Base-by-base conservation (phyloP, 2,329 filamentous ascomycete species). In the Berkeleyomyces basicola region DNA sequence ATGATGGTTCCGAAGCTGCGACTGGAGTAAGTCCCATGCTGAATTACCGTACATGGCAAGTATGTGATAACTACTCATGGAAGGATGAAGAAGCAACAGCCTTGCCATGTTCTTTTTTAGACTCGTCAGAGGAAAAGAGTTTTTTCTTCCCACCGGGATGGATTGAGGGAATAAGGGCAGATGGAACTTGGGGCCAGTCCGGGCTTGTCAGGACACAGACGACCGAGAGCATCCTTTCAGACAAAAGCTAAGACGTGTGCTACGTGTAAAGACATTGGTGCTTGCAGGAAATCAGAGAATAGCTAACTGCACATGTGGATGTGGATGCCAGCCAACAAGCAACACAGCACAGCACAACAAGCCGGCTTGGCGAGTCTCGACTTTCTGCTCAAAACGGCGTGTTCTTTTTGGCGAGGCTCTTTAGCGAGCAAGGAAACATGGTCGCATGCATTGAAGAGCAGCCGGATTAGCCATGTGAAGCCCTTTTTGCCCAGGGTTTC, bases 111-210 rank as follows among this genome's bases (percentile, higher is more conserved):
- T 53, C 31, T 11, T 53, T 53, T 53, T 14, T 53, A 37, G 49
- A 53, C 37, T 37, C 49, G 49, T 14, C 49, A 53, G 49, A 37
- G 49, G 31, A 37, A 51, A 51, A 37, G 14, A 16, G 33, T 7
- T 37, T 44, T 58, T 58, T 42, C 43, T 63, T 63, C 62, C 62
- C 58, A 63, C 31, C 62, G 62, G 62, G 62, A 63, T 63, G 62
- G 62, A 63, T 63, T 59, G 40, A 49, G 47, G 61, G 31, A 36
- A 55, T 60, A 60, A n/a, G 42, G 62, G 43, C 53, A 60, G 37
- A 39, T 53, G 49, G 49, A 53, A 53, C 31, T 53, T 37, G 49
- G 49, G 49, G 49, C 37, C 10, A 37, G 23, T 23, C 49, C 49
- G 33, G 31, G 47, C 47, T 53, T 53, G 49, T 53, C 49, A 53